Percentiles rank a stretch among this genome's conserved stretches.
phyloP scores from a whole-genome alignment of 495 filamentous ascomycete genomes.

The Lasiosphaeria ovina region DNA sequence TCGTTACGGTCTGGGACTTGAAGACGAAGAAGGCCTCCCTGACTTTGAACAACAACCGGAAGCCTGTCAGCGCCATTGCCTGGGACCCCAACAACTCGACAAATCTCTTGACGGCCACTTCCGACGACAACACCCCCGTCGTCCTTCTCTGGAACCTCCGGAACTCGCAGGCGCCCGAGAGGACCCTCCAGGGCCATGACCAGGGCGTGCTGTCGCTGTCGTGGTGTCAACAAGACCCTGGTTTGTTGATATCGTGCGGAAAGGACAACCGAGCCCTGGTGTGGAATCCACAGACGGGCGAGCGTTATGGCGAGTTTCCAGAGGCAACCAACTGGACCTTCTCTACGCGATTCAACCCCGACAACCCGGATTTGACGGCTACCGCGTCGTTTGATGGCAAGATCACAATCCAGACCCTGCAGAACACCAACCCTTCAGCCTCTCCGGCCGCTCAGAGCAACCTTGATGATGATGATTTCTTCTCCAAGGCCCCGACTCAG shows the following conservation, averaged over 20 bases:
- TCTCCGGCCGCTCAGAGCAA: slow-evolving; percentile 52
- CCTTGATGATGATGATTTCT: slow-evolving; percentile 93
- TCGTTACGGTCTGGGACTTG: slow-evolving; percentile 98
- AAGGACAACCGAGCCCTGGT: slow-evolving; percentile 95
- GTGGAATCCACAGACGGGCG: slow-evolving; percentile 93
- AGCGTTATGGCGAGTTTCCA: slow-evolving; percentile 86
- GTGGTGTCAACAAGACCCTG: slow-evolving; percentile 91
- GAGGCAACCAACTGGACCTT: slow-evolving; percentile 99
- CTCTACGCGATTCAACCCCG: slow-evolving; percentile 89
- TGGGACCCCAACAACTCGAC: slow-evolving; percentile 97
- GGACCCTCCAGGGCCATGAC: slow-evolving; percentile 82
- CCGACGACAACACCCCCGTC: slow-evolving; percentile 82
- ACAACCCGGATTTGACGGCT: slow-evolving; percentile 85
- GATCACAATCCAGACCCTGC: slow-evolving; percentile 86
- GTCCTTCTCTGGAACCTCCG: slow-evolving; percentile 93
- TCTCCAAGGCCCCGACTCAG: slow-evolving; percentile 85
- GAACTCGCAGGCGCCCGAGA: slow-evolving; percentile 93
- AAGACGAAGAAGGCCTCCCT: slow-evolving; percentile 95
- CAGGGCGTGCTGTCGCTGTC: slow-evolving; percentile 90
- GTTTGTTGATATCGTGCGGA: slow-evolving; percentile 88
- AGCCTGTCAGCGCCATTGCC: slow-evolving; percentile 90
- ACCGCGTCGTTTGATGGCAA: slow-evolving; percentile 97
- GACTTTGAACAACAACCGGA: slow-evolving; percentile 92
- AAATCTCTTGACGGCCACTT: slow-evolving; percentile 88
- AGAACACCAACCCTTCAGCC: slow-evolving; percentile 75